A percentile compares a stretch with the other conserved stretches of the same genome.
These are phyloP conservation scores for Phytophthora nicotianae DNA, from an alignment of 352 stramenopile species.

Conservation along the genomic window DNA sequence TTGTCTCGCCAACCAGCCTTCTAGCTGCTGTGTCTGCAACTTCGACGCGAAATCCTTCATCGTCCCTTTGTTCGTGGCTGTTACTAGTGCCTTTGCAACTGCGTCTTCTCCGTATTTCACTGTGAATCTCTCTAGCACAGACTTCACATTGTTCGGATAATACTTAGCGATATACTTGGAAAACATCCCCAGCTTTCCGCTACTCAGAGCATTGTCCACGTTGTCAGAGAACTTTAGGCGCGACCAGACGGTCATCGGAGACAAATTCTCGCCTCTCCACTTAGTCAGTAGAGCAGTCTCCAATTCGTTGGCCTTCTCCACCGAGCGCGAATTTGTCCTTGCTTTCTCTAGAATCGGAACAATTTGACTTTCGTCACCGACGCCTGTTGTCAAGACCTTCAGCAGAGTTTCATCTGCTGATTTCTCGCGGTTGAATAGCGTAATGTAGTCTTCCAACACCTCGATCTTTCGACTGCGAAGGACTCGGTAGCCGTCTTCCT, in stretches of 20 bases:
- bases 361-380: conserved; percentile 5
- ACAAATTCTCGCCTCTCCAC: background rate
- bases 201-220: background rate
- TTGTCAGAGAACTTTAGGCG: background rate
- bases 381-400: conserved; percentile 5
- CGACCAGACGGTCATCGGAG: background rate
- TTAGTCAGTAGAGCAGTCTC: background rate
- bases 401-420: background rate
- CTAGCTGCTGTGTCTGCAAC: background rate
- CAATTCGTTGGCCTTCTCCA: background rate
- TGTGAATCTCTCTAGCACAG: background rate
- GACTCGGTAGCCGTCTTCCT: background rate
- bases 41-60: background rate
- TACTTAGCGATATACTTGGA: background rate
- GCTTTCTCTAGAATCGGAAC: background rate
- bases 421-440: background rate
- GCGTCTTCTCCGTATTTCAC: background rate
- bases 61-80: background rate
- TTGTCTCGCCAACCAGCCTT: background rate
- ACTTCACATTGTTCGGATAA: background rate
- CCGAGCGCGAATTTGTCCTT: background rate
- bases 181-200: background rate
- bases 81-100: background rate
- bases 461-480: background rate
- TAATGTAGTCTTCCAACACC: conserved; percentile 3